Evolutionary conservation across 2,329 filamentous ascomycete genomes (phyloP).

Genomic region (Colletotrichum musae): DNA sequence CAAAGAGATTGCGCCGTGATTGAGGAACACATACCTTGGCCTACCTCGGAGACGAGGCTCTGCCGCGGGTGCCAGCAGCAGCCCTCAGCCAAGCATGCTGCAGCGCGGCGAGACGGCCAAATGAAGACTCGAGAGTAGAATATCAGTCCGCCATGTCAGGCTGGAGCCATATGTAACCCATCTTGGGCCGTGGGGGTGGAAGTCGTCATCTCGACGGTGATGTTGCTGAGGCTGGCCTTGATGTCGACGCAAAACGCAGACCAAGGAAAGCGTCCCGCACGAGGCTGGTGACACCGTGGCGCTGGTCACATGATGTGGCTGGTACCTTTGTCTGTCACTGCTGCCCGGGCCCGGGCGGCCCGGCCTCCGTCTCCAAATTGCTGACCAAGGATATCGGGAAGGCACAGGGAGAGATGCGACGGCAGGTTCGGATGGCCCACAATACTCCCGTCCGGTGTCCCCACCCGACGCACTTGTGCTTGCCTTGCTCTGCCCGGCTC

Average conservation of each 20-base stretch:
- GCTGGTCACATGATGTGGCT: slow-evolving; percentile 26
- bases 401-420: neutral
- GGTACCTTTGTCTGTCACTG: neutral
- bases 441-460: neutral
- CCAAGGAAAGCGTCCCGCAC: slow-evolving; percentile 41
- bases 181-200: slow-evolving; percentile 20
- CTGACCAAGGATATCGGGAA: neutral
- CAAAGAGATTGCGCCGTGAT: neutral
- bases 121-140: neutral
- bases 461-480: neutral
- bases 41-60: slow-evolving; percentile 38
- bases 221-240: slow-evolving; percentile 38
- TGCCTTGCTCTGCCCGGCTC: no score
- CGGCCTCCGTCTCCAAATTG: no score
- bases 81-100: slow-evolving; percentile 23
- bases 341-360: neutral
- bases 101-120: neutral
- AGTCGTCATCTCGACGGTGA: slow-evolving; percentile 29
- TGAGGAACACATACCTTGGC: slow-evolving; percentile 39
- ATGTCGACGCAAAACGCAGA: slow-evolving; percentile 41
- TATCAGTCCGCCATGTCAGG: neutral
- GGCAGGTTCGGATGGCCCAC: neutral
- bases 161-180: slow-evolving; percentile 14
- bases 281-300: slow-evolving; percentile 36
- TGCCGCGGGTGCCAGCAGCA: slow-evolving; percentile 38